Evolutionary conservation across 1,139 yeast genomes (phyloP).

Genomic region (Candida sp.): DNA sequence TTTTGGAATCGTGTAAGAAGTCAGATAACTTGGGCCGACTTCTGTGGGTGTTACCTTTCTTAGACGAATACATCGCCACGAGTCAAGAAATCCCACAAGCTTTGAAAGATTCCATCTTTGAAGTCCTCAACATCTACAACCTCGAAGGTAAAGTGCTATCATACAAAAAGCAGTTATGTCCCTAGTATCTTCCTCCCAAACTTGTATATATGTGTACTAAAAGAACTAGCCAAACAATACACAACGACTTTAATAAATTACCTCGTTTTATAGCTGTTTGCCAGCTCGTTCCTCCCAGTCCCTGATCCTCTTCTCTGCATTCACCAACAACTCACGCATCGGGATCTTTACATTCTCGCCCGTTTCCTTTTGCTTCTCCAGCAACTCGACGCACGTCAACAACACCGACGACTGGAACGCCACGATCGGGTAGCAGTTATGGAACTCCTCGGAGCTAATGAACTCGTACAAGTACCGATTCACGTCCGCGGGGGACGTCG

Average conservation of each 20-base stretch:
- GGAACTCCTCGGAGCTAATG: slow-evolving; percentile 5
- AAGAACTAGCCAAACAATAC: no score
- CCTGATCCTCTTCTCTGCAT: slow-evolving; percentile 1
- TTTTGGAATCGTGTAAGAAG: slow-evolving; percentile 28
- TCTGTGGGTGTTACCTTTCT: slow-evolving; percentile 43
- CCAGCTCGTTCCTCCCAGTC: slow-evolving; percentile 5
- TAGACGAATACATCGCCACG: slow-evolving; percentile 29
- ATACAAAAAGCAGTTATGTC: slow-evolving; percentile 21
- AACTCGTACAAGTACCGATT: slow-evolving; percentile 3
- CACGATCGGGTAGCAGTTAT: slow-evolving; percentile 7
- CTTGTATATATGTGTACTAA: no score
- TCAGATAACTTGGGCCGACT: slow-evolving; percentile 36
- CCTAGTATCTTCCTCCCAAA: no score
- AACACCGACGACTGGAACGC: slow-evolving; percentile 9
- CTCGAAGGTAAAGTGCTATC: slow-evolving; percentile 29
- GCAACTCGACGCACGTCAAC: slow-evolving; percentile 6
- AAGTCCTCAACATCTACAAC: slow-evolving; percentile 22
- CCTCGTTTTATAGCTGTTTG: no score
- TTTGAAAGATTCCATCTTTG: slow-evolving; percentile 18
- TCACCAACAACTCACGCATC: background rate
- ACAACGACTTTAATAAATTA: no score
- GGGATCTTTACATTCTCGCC: background rate
- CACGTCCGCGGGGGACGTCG: background rate
- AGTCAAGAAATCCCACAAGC: slow-evolving; percentile 6
- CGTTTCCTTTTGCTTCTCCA: background rate